Conservation (phyloP, 179 eudicot species). For the Patellifolia procumbens region DNA sequence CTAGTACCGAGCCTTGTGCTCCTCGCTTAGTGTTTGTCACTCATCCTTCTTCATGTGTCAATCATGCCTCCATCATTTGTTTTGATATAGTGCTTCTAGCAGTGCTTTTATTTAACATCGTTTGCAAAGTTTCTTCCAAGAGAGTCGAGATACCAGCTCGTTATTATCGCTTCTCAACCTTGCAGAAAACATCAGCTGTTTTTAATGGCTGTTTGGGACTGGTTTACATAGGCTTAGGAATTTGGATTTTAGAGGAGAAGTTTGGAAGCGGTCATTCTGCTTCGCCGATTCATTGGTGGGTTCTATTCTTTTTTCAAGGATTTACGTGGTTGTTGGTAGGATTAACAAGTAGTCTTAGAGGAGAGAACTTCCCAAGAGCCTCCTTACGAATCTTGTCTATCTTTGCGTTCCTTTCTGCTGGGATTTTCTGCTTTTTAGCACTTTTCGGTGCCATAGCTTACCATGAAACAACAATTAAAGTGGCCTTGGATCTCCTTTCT, state of each 20-base stretch:
- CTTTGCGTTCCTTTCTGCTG: slow-evolving; percentile 47
- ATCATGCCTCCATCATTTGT: slow-evolving; percentile 14
- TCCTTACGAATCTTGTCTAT: slow-evolving; percentile 46
- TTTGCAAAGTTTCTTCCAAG: slow-evolving; percentile 35
- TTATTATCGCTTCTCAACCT: slow-evolving; percentile 29
- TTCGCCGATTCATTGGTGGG: slow-evolving; percentile 62
- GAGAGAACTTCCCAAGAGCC: slow-evolving; percentile 36
- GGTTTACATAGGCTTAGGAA: slow-evolving; percentile 48
- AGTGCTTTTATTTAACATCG: slow-evolving; percentile 41
- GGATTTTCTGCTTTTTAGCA: slow-evolving; percentile 46
- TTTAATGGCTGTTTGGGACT: slow-evolving; percentile 59
- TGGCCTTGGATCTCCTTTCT: slow-evolving; percentile 27
- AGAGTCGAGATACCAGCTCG: slow-evolving; percentile 31
- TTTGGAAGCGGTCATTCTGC: slow-evolving; percentile 34
- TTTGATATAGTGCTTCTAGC: slow-evolving; percentile 38
- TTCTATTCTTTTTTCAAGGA: slow-evolving; percentile 51
- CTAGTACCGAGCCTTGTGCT: slow-evolving; percentile 2
- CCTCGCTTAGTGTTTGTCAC: slow-evolving; percentile 2
- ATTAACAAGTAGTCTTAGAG: slow-evolving; percentile 47
- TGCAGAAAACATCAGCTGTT: slow-evolving; percentile 44
- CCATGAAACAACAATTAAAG: slow-evolving; percentile 30
- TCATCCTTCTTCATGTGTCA: slow-evolving; percentile 25
- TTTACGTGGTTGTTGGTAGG: slow-evolving; percentile 56
- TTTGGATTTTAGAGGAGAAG: slow-evolving; percentile 51
- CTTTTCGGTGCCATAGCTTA: slow-evolving; percentile 34